Base-by-base conservation (phyloP, 2,329 filamentous ascomycete species). In the Aspergillus sp. region DNA sequence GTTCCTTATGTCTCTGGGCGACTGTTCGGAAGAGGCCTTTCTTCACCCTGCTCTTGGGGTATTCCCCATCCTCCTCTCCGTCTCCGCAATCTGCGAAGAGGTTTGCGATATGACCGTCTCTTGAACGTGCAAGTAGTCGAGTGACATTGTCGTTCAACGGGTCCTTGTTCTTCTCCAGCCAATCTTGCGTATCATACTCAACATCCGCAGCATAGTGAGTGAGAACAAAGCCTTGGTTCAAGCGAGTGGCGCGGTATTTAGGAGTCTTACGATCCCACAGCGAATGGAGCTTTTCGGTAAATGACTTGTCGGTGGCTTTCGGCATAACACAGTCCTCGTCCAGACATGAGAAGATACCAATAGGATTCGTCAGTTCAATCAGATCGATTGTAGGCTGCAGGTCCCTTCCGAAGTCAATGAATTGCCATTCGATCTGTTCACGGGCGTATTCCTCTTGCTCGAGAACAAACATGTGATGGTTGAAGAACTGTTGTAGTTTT, bases 311-410 rank as follows among this genome's bases (percentile, higher is more conserved):
- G 1, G 91, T 96, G 3, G 93, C 93, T 69, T 97, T 98, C 27
- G 93, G 93, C 93, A 98, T 98, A 27, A 98, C 94, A 43, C 85
- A 93, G 70, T 98, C 93, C 70, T 98, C 93, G 58, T 98, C 93
- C 13, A 98, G 77, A 62, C 94, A 98, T 0, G 93, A 97, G 69
- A 98, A 98, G 60, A 98, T 95, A 74, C 93, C 94, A 49, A 98
- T 98, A 0, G 93, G 93, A 58, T 98, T 98, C 0, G 93, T 81
- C 30, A 98, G 70, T 69, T 98, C 93, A 54, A 98, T 98, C 41
- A 98, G 77, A 61, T 98, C 93, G 58, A 98, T 98, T 0, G 93
- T 98, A 0, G 93, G 93, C 66, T 98, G 94, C 22, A 98, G 76
- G 63, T 98, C 93, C 52, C 90, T 90, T 15, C 93, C 93, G 64